Evolutionary conservation across 225 moss, liverwort and hornwort species (phyloP).

Genomic region (Sphagnum tenellum): DNA sequence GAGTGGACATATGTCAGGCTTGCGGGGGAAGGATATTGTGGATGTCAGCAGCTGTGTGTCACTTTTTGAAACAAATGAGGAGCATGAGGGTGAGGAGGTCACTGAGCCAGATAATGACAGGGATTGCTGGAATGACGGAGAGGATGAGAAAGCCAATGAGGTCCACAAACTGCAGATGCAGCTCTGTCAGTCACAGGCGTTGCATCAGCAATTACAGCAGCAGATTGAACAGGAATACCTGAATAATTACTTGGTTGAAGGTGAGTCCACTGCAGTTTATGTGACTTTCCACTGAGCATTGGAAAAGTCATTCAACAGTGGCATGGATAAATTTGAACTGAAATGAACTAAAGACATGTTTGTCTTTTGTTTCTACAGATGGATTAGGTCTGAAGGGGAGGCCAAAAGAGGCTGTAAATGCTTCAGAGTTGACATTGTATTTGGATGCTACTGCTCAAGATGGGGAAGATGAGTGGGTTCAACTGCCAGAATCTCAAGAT

Average conservation of each 20-base stretch:
- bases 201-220: constrained; percentile 8
- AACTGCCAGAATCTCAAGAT: too few relatives aligned
- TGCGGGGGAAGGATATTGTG: constrained; percentile 18
- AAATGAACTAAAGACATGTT: too few relatives aligned
- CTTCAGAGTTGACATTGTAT: too few relatives aligned
- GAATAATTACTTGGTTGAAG: constrained; percentile 31
- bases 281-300: too few relatives aligned
- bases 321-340: too few relatives aligned
- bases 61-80: constrained; percentile 6
- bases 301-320: too few relatives aligned
- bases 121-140: constrained; percentile 17
- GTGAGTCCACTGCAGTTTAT: constrained; percentile 5
- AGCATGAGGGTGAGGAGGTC: constrained; percentile 5
- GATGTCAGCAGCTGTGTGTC: constrained; percentile 16
- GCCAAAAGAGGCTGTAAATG: too few relatives aligned
- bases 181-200: constrained; percentile 17
- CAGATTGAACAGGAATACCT: constrained; percentile 23
- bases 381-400: too few relatives aligned
- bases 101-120: constrained; percentile 9
- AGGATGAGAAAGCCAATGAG: constrained; percentile 21
- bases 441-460: too few relatives aligned
- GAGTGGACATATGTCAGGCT: constrained; percentile 1
- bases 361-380: too few relatives aligned
- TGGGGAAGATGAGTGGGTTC: too few relatives aligned
- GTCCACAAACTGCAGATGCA: constrained; percentile 21